Evolutionary conservation across 1,284 basidiomycete species (phyloP), one percentile per base, ranked within the genome.

Genomic region (Heterobasidion occidentale): DNA sequence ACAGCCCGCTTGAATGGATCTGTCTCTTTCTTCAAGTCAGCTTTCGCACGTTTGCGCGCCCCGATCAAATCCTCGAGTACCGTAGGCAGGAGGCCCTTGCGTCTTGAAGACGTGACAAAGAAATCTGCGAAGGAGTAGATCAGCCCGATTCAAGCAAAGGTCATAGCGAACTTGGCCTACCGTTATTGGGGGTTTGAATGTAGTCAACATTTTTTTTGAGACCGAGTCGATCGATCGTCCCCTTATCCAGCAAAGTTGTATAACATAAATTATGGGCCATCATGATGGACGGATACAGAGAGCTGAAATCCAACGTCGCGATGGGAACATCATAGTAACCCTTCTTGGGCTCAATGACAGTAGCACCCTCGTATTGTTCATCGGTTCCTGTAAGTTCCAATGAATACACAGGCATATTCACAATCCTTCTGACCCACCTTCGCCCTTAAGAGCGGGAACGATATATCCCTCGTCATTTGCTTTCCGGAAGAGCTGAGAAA

Each of bases 251-350:
- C 14, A 97, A 75, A 0, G 95, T 96, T 0, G 95, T 97, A 66
- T 98, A 98, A 70, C 94, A 98, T 1, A 98, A 74, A 67, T 98
- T 98, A 69, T 98, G 95, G 0, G 94, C 95, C 94, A 97, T 97
- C 94, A 98, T 98, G 73, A 98, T 98, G 0, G 95, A 98, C 0
- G 94, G 94, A 70, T 98, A 98, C 61, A 98, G 78, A 0, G 94
- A 97, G 57, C 92, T 94, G 73, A 98, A 98, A 80, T 98, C 94
- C 46, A 98, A 81, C 0, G 94, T 98, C 6, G 95, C 93, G 64
- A 98, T 97, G 0, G 94, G 94, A 0, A 86, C 82, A 66, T 96
- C 92, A 68, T 97, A 98, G 70, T 90, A 98, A 0, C 95, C 94
- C 66, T 88, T 92, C 68, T 81, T 86, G 1, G 94, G 94, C 65